These are phyloP conservation scores for Auriscalpium orientale DNA, from an alignment of 768 basidiomycete genomes.

Conservation along the genomic window DNA sequence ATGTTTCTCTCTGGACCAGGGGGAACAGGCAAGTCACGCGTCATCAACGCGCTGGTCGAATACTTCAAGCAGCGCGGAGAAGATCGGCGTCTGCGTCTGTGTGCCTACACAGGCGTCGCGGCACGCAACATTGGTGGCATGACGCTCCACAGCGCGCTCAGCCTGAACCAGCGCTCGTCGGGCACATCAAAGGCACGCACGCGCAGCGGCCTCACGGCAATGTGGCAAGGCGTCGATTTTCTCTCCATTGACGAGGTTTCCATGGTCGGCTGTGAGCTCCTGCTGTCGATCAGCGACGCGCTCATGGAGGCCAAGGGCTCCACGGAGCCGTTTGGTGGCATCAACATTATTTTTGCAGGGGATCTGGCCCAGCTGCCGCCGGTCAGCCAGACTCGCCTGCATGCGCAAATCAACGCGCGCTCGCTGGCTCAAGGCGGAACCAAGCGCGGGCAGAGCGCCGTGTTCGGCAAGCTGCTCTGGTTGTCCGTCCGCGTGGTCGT, in stretches of 20 bases:
- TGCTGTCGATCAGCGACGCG: slow-evolving; percentile 26
- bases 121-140: slow-evolving; percentile 31
- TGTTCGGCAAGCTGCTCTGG: neutral
- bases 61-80: slow-evolving; percentile 23
- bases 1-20: slow-evolving; percentile 33
- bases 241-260: slow-evolving; percentile 34
- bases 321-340: slow-evolving; percentile 26
- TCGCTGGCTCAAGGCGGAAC: no score
- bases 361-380: slow-evolving; percentile 38
- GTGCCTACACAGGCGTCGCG: slow-evolving; percentile 34
- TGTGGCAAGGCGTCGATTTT: slow-evolving; percentile 35
- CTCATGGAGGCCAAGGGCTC: slow-evolving; percentile 27
- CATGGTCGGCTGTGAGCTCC: slow-evolving; percentile 28
- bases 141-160: slow-evolving; percentile 30
- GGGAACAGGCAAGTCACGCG: slow-evolving; percentile 36
- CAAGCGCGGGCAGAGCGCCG: neutral
- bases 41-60: slow-evolving; percentile 27
- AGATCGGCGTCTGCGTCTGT: slow-evolving; percentile 19
- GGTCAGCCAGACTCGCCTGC: slow-evolving; percentile 10
- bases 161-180: neutral
- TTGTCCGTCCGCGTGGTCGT: neutral
- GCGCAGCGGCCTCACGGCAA: slow-evolving; percentile 14
- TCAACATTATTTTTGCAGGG: slow-evolving; percentile 22
- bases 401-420: no score
- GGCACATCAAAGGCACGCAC: neutral